These are phyloP conservation scores for Rhynchosporium agropyri DNA, from an alignment of 2,329 filamentous ascomycete species.

Conservation along the genomic window DNA sequence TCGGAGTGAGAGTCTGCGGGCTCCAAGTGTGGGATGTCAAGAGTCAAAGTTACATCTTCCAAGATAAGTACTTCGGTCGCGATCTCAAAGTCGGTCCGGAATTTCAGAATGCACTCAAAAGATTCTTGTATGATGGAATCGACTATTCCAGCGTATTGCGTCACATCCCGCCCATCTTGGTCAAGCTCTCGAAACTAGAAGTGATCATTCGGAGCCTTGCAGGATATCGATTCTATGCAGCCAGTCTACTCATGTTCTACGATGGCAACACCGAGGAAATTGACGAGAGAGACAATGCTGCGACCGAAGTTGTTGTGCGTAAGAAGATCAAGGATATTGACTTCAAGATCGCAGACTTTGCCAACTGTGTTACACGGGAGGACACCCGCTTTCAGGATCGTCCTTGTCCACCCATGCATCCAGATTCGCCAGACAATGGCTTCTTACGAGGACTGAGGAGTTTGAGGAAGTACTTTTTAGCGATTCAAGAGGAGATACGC, in stretches of 20 bases:
- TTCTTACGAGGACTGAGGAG: slow-evolving; percentile 84
- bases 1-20: slow-evolving; percentile 92
- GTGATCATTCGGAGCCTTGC: slow-evolving; percentile 77
- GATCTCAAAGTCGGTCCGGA: slow-evolving; percentile 83
- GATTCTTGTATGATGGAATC: slow-evolving; percentile 88
- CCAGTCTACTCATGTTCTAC: slow-evolving; percentile 92
- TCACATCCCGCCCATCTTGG: slow-evolving; percentile 85
- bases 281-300: slow-evolving; percentile 47
- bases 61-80: slow-evolving; percentile 97
- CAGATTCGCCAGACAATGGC: slow-evolving; percentile 79
- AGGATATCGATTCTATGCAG: slow-evolving; percentile 93
- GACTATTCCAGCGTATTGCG: slow-evolving; percentile 77
- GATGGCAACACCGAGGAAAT: slow-evolving; percentile 73
- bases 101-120: slow-evolving; percentile 84
- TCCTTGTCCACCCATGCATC: slow-evolving; percentile 79
- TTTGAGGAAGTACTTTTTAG: slow-evolving; percentile 80
- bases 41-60: slow-evolving; percentile 84
- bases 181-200: slow-evolving; percentile 82
- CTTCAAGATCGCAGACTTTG: slow-evolving; percentile 98
- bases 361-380: slow-evolving; percentile 91
- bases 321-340: slow-evolving; percentile 63
- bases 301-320: slow-evolving; percentile 46
- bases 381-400: slow-evolving; percentile 62
- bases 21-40: slow-evolving; percentile 94
- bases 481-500: slow-evolving; percentile 78